Evolutionary conservation across 495 filamentous ascomycete genomes (phyloP).

Genomic region (Penicilliopsis zonata): DNA sequence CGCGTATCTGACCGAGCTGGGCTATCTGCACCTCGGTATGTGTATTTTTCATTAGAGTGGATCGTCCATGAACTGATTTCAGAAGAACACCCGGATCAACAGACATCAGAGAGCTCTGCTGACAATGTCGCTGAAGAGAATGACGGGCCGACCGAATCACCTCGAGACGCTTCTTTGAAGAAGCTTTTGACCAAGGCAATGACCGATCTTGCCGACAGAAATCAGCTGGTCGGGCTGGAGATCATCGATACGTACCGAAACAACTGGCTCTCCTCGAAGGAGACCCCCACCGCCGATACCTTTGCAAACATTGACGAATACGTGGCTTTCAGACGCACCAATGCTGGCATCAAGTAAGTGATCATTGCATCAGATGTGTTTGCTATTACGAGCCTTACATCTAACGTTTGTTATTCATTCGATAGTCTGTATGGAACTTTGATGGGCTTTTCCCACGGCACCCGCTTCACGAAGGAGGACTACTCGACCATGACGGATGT

Average conservation of each 20-base stretch:
- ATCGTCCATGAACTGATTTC: too few relatives aligned
- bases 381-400: not conserved
- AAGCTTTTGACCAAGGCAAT: slow-evolving; percentile 6
- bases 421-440: slow-evolving; percentile 6
- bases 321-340: slow-evolving; percentile 3
- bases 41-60: not conserved
- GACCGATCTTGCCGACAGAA: slow-evolving; percentile 6
- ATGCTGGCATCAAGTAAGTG: slow-evolving; percentile 7
- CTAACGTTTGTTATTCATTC: not conserved
- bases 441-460: slow-evolving; percentile 6
- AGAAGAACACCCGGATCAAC: not conserved
- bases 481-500: slow-evolving; percentile 6
- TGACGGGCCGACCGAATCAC: slow-evolving; percentile 4
- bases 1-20: slow-evolving; percentile 30
- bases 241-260: slow-evolving; percentile 9
- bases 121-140: slow-evolving; percentile 1
- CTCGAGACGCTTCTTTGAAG: slow-evolving; percentile 2
- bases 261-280: slow-evolving; percentile 5
- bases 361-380: not conserved
- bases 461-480: slow-evolving; percentile 7
- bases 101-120: slow-evolving; percentile 3
- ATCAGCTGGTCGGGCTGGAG: slow-evolving; percentile 3
- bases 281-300: slow-evolving; percentile 4
- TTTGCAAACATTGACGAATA: slow-evolving; percentile 7
- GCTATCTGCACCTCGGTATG: slow-evolving; percentile 30